Conservation (phyloP, 306 rosid genomes). For the Sophora flavescens region DNA sequence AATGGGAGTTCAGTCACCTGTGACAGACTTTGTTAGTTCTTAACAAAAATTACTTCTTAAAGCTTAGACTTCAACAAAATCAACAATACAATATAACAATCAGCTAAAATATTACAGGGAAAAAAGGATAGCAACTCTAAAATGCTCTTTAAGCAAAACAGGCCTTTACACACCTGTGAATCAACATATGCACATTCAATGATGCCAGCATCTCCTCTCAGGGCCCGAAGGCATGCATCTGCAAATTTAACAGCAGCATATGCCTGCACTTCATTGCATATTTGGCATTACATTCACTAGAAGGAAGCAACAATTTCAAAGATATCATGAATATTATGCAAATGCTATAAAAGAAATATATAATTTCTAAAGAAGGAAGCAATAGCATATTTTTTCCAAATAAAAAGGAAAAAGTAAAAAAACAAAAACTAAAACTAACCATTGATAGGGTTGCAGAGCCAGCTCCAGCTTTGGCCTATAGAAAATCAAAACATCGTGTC, state of each 20-base stretch:
- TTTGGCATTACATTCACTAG: slow-evolving; percentile 16
- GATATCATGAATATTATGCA: slow-evolving; percentile 31
- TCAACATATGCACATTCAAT: slow-evolving; percentile 78
- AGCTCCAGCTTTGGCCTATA: slow-evolving; percentile 91
- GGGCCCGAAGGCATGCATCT: slow-evolving; percentile 79
- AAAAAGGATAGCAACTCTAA: slow-evolving; percentile 19
- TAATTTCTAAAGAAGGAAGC: neutral
- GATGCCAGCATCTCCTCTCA: slow-evolving; percentile 78
- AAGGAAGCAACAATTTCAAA: slow-evolving; percentile 12
- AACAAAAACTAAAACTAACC: slow-evolving; percentile 43
- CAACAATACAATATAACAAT: slow-evolving; percentile 29
- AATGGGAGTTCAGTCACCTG: slow-evolving; percentile 92
- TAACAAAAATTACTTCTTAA: neutral
- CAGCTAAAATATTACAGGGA: neutral
- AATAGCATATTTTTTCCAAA: neutral
- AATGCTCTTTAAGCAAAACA: slow-evolving; percentile 9
- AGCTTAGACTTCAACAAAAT: neutral
- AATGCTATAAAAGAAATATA: slow-evolving; percentile 1
- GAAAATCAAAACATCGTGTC: slow-evolving; percentile 30
- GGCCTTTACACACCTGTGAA: slow-evolving; percentile 59
- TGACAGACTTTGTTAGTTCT: slow-evolving; percentile 26
- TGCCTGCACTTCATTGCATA: slow-evolving; percentile 68
- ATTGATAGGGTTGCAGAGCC: slow-evolving; percentile 71
- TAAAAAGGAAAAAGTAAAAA: neutral
- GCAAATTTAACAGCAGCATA: slow-evolving; percentile 92